phyloP scores from a whole-genome alignment of 2,329 filamentous ascomycete species.

The Penicillium sp. region DNA sequence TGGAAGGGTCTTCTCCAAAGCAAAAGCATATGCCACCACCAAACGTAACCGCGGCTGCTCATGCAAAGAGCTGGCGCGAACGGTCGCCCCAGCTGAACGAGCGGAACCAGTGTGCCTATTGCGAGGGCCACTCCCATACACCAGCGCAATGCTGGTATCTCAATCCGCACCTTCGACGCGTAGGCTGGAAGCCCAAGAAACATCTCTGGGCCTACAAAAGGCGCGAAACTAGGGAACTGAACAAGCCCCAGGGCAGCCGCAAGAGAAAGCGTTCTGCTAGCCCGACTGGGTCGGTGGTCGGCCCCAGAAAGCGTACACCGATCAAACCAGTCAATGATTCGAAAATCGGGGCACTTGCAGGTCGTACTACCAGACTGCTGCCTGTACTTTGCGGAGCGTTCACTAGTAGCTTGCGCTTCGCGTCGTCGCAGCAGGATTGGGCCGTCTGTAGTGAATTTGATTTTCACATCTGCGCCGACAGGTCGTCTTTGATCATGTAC shows the following conservation, averaged over 20 bases:
- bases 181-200: neutral
- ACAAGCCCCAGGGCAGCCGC: neutral
- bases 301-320: no score
- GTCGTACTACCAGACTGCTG: no score
- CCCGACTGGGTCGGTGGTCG: neutral
- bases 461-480: neutral
- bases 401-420: no score
- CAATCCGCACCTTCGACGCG: neutral
- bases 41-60: neutral
- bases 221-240: neutral
- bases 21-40: neutral
- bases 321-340: no score
- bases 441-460: neutral
- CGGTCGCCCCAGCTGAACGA: neutral
- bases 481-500: neutral
- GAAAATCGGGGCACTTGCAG: no score
- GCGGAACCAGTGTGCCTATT: constrained; percentile 1
- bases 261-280: no score
- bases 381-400: no score
- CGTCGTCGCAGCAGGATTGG: constrained; percentile 1
- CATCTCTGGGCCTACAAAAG: neutral
- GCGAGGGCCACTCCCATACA: neutral
- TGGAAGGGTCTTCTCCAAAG: no score
- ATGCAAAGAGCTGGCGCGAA: neutral
- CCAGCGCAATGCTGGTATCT: constrained; percentile 1